Evolutionary conservation across 2,329 filamentous ascomycete genomes (phyloP).

Genomic region (Botrytis deweyae): DNA sequence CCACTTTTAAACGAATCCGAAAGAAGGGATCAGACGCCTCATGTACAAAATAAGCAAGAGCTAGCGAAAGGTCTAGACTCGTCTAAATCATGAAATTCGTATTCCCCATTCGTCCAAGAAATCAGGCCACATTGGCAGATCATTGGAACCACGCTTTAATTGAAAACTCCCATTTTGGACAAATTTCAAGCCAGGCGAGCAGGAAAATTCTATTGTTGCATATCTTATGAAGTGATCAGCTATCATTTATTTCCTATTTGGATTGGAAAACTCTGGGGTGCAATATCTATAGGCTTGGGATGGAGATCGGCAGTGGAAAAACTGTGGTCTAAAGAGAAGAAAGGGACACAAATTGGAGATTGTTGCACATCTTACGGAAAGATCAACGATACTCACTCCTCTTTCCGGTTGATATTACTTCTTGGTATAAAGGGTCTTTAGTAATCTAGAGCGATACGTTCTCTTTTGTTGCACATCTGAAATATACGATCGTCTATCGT

Average conservation of each 20-base stretch:
- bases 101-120: conserved; percentile 3
- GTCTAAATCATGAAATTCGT: conserved; percentile 18
- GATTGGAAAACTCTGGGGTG: neutral
- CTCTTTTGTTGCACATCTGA: conserved; percentile 6
- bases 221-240: conserved; percentile 1
- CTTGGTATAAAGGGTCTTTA: neutral
- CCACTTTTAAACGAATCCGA: neutral
- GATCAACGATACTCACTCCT: conserved; percentile 14
- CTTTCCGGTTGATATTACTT: neutral
- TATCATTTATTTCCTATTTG: neutral
- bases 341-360: neutral
- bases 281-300: neutral
- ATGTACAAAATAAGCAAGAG: conserved; percentile 1
- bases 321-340: neutral
- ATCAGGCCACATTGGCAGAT: conserved; percentile 20
- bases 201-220: neutral
- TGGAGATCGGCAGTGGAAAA: neutral
- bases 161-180: conserved; percentile 9
- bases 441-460: neutral
- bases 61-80: conserved; percentile 18
- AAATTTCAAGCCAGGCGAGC: neutral
- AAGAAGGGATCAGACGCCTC: conserved; percentile 3
- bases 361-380: conserved; percentile 17
- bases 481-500: conserved; percentile 12
- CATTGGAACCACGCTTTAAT: conserved; percentile 11